Base-by-base conservation (phyloP, 371 early-diverging fungal species). In the Syncephalastrum racemosum region DNA sequence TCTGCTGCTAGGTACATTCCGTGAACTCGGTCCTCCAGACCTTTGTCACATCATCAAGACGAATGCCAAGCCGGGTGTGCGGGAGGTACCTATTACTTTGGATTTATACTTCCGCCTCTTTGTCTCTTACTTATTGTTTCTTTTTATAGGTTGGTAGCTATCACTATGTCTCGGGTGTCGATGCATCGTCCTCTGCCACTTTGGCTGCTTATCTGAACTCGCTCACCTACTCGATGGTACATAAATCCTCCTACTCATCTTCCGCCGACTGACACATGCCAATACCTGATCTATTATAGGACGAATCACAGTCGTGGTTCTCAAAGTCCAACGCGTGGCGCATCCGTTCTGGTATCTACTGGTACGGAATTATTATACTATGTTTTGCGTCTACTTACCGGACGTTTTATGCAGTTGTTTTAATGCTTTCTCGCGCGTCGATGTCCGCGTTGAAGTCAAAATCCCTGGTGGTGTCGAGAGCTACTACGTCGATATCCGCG, bases 381-480 rank as follows among this genome's bases (percentile, higher is more conserved):
- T 4, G 10, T 18, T n/a, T 40, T 52, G 36, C 6, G 4, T 18
- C n/a, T 8, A 54, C 25, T 23, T 51, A 42, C 18, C 43, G 40
- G n/a, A n/a, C 12, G 24, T 14, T 49, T 23, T 55, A 13, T 10
- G 52, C 66, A 93, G 94, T 67, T 92, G 95, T 63, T 98, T 90
- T 77, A 96, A 98, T 71, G 95, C 96, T 16, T 96, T 98, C 63
- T 91, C 95, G 14, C 84, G 94, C 19, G 91, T 95, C 6, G 98
- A 98, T 80, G 87, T 98, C 19, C 87, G 98, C 31, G 98, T 98
- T n/a, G 94, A 96, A 69, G 95, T 96, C 40, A 88, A 90, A 59
- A 96, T 97, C 64, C 98, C 98, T 1, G 98, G 98, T 53, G 96
- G 98, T 47, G 98, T 98, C 2, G 95, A 94, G 56, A 86, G 90